A percentile compares a stretch with the other conserved stretches of the same genome.
Evolutionary conservation across 768 basidiomycete species (phyloP).

Genomic region (Lentinula sp.): DNA sequence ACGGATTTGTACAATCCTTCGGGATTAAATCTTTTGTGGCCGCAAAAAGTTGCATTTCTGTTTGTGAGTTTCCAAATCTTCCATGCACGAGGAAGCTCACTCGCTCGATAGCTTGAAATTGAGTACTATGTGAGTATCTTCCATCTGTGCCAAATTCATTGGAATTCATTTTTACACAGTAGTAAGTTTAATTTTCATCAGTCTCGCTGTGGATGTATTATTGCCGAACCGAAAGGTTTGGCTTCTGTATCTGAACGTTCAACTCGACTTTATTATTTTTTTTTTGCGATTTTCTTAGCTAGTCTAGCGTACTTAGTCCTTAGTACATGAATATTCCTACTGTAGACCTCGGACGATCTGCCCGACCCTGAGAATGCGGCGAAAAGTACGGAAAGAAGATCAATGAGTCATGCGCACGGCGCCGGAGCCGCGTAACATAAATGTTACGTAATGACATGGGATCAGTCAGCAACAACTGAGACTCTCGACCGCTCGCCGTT

Average conservation of each 20-base stretch:
- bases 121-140: slow-evolving; percentile 77
- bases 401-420: not conserved
- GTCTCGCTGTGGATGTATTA: too few relatives aligned
- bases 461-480: not conserved
- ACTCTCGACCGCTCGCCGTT: not conserved
- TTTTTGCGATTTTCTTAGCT: too few relatives aligned
- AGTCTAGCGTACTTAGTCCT: too few relatives aligned
- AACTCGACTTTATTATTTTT: too few relatives aligned
- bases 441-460: not conserved
- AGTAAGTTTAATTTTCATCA: not conserved
- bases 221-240: too few relatives aligned
- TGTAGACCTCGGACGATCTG: not conserved
- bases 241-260: too few relatives aligned
- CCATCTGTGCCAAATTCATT: not conserved
- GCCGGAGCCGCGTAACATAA: not conserved
- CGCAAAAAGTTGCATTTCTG: slow-evolving; percentile 78
- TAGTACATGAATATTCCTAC: too few relatives aligned
- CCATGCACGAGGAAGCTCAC: not conserved
- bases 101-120: slow-evolving; percentile 69
- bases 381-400: not conserved
- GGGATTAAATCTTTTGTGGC: slow-evolving; percentile 86
- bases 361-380: not conserved
- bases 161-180: not conserved
- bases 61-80: slow-evolving; percentile 61
- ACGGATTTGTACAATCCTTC: slow-evolving; percentile 70